These are phyloP conservation scores for Leccinum griseonigrum DNA, from an alignment of 1,284 basidiomycete species.

Conservation along the genomic window DNA sequence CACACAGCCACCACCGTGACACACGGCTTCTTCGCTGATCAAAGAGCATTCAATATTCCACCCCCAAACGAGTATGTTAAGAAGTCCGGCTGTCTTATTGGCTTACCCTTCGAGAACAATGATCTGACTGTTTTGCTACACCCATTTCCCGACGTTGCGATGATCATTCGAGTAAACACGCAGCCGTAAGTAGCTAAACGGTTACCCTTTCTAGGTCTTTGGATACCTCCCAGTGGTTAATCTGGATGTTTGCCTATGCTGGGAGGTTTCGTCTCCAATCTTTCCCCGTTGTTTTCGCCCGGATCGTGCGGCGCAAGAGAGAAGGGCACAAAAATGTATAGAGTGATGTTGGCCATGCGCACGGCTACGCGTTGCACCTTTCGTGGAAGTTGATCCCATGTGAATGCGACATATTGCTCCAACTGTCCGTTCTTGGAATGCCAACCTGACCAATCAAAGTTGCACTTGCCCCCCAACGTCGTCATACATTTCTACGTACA, in stretches of 20 bases:
- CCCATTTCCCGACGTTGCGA: conserved; percentile 13
- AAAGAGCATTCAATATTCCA: conserved; percentile 17
- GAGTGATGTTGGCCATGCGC: conserved; percentile 16
- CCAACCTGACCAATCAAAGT: conserved; percentile 19
- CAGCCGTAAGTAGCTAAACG: conserved; percentile 20
- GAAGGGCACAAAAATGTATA: conserved; percentile 29
- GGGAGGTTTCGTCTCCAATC: conserved; percentile 7
- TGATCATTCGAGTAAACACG: neutral
- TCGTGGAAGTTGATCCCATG: conserved; percentile 23
- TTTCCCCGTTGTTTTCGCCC: conserved; percentile 28
- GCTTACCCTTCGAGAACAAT: conserved; percentile 11
- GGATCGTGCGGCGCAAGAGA: conserved; percentile 25
- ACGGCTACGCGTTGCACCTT: conserved; percentile 17
- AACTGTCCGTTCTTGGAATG: conserved; percentile 16
- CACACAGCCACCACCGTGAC: conserved; percentile 1
- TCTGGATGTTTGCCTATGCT: conserved; percentile 10
- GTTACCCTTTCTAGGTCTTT: conserved; percentile 15
- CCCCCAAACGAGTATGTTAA: conserved; percentile 21
- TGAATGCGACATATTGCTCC: conserved; percentile 23
- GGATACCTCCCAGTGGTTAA: conserved; percentile 9
- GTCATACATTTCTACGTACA: conserved; percentile 18
- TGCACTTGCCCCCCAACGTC: conserved; percentile 2
- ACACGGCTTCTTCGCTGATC: conserved; percentile 25
- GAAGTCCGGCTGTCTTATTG: conserved; percentile 23
- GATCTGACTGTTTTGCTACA: conserved; percentile 17